Percentiles rank a stretch among this genome's conserved stretches.
These are phyloP conservation scores for Choiromyces venosus DNA, from an alignment of 495 filamentous ascomycete species.

Conservation along the genomic window DNA sequence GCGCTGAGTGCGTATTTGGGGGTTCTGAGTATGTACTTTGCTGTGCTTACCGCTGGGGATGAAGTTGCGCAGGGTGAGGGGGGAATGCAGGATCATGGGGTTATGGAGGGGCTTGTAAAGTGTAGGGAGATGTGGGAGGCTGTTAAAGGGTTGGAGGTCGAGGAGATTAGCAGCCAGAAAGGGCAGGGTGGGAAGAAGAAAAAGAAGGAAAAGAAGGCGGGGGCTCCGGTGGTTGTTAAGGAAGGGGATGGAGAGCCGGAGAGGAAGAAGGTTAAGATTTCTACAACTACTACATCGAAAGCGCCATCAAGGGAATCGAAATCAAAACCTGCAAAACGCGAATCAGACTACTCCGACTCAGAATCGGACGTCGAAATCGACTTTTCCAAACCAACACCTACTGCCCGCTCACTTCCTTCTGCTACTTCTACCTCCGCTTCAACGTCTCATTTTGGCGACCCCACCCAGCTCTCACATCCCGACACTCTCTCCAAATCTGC, in stretches of 20 bases:
- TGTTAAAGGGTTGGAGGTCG: slow-evolving; percentile 57
- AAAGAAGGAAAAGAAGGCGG: slow-evolving; percentile 41
- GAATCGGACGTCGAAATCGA: slow-evolving; percentile 67
- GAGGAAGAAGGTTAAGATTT: slow-evolving; percentile 45
- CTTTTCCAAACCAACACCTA: not conserved
- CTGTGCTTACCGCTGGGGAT: slow-evolving; percentile 61
- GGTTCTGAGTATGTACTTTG: slow-evolving; percentile 86
- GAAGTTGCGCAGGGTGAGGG: slow-evolving; percentile 54
- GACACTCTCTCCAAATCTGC: slow-evolving; percentile 76
- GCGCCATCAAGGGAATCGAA: slow-evolving; percentile 47
- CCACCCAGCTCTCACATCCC: slow-evolving; percentile 53
- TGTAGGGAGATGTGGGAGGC: slow-evolving; percentile 74
- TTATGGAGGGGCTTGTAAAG: slow-evolving; percentile 78
- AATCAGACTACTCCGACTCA: slow-evolving; percentile 47
- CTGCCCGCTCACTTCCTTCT: not conserved
- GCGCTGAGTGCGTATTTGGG: slow-evolving; percentile 78
- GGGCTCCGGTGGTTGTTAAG: slow-evolving; percentile 43
- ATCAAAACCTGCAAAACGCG: slow-evolving; percentile 41
- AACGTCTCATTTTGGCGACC: slow-evolving; percentile 60
- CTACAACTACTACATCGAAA: slow-evolving; percentile 38
- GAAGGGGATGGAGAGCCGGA: slow-evolving; percentile 45
- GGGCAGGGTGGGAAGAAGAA: slow-evolving; percentile 41
- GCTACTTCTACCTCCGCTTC: slow-evolving; percentile 44
- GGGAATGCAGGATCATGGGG: slow-evolving; percentile 70
- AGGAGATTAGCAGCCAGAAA: slow-evolving; percentile 35